Evolutionary conservation across 129 eudicot genomes (phyloP).

Genomic region (Tagetes patula): DNA sequence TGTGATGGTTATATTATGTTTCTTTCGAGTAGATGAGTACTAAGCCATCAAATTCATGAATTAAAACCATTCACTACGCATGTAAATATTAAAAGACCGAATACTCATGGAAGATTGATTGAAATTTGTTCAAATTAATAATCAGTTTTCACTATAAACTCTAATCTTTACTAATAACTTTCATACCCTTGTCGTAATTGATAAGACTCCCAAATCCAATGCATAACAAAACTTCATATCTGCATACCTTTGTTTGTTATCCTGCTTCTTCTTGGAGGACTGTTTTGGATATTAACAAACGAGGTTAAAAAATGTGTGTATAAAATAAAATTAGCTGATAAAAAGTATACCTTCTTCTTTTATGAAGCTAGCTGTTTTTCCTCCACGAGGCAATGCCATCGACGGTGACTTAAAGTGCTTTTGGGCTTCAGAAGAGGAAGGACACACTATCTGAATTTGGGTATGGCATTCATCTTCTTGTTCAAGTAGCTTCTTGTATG

Average conservation of each 20-base stretch:
- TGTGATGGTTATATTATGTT: too few relatives aligned
- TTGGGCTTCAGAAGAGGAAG: not conserved
- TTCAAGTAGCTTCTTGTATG: conserved; percentile 2
- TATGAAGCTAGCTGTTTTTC: not conserved
- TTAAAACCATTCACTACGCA: too few relatives aligned
- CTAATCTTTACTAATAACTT: not conserved
- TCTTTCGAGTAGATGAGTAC: too few relatives aligned
- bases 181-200: not conserved
- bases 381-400: not conserved
- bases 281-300: not conserved
- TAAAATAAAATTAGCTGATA: not conserved
- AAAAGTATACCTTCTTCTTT: conserved; percentile 6
- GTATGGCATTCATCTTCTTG: not conserved
- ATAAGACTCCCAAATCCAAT: not conserved
- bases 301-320: not conserved
- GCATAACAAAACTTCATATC: not conserved
- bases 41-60: too few relatives aligned
- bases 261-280: too few relatives aligned
- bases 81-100: too few relatives aligned
- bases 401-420: not conserved
- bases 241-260: not conserved
- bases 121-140: not conserved
- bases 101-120: too few relatives aligned
- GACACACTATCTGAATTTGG: not conserved
- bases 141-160: not conserved